A percentile compares a stretch with the other conserved stretches of the same genome.
phyloP scores from a whole-genome alignment of 208 protist species.

The Paratrypanosoma confusum region DNA sequence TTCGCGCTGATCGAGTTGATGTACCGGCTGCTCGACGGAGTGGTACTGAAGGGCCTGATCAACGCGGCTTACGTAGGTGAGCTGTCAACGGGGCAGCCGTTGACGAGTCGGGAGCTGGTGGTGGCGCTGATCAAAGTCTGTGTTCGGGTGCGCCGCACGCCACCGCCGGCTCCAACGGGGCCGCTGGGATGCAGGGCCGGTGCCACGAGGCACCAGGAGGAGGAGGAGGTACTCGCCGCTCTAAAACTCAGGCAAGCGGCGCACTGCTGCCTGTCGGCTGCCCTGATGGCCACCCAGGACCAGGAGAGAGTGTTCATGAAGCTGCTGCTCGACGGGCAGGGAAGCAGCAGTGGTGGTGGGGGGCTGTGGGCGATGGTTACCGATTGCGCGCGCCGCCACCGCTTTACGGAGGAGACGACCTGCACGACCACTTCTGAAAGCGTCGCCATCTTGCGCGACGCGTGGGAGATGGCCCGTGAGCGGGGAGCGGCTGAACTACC shows the following conservation, averaged over 20 bases:
- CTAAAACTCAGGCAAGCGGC: slow-evolving; percentile 48
- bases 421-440: slow-evolving; percentile 18
- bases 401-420: slow-evolving; percentile 53
- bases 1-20: slow-evolving; percentile 65
- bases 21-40: slow-evolving; percentile 23
- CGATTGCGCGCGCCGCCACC: slow-evolving; percentile 11
- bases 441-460: slow-evolving; percentile 8
- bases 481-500: not conserved
- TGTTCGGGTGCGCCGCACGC: slow-evolving; percentile 12
- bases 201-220: not conserved
- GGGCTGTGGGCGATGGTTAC: slow-evolving; percentile 64
- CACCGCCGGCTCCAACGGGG: not conserved
- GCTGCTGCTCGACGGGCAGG: slow-evolving; percentile 61
- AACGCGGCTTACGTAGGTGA: slow-evolving; percentile 28
- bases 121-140: slow-evolving; percentile 57
- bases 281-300: slow-evolving; percentile 61
- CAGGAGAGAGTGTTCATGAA: slow-evolving; percentile 65
- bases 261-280: slow-evolving; percentile 51
- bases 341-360: too few species aligned
- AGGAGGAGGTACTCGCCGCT: slow-evolving; percentile 4
- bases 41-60: slow-evolving; percentile 27
- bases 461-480: slow-evolving; percentile 14
- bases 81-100: not conserved
- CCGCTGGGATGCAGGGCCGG: not conserved
- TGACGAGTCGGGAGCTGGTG: slow-evolving; percentile 70